These are phyloP conservation scores for Ceratocystis ficicola DNA, from an alignment of 2,329 filamentous ascomycete species.

Conservation along the genomic window DNA sequence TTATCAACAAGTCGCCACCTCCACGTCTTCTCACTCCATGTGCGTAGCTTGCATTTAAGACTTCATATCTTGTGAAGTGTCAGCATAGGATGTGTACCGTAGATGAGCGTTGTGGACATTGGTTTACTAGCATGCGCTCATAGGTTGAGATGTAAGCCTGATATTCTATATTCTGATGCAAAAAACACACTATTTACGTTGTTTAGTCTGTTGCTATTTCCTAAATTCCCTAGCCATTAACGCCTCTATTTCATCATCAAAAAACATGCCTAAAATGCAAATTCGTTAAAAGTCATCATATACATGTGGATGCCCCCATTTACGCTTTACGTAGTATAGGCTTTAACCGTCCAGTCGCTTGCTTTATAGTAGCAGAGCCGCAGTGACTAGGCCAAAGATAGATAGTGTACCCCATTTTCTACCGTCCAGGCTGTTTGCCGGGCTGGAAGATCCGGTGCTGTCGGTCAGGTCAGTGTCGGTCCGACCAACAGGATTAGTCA, in stretches of 20 bases:
- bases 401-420: conserved; percentile 1
- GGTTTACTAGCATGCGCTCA: neutral
- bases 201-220: neutral
- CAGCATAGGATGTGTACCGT: too few relatives aligned
- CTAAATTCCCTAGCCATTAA: neutral
- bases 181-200: neutral
- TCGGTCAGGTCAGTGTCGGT: conserved; percentile 18
- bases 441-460: conserved; percentile 11
- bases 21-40: too few relatives aligned
- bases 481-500: conserved; percentile 19
- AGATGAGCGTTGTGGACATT: neutral
- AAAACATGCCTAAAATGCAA: neutral
- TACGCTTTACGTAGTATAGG: neutral
- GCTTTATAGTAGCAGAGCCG: neutral
- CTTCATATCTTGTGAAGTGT: too few relatives aligned
- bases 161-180: neutral
- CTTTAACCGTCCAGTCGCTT: neutral
- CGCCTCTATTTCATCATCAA: neutral
- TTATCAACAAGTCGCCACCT: too few relatives aligned
- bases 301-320: neutral
- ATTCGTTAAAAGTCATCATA: neutral
- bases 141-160: too few relatives aligned
- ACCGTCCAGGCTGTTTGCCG: neutral
- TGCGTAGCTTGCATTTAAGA: too few relatives aligned
- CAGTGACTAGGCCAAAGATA: conserved; percentile 7